phyloP scores from a whole-genome alignment of 257 asterid genomes.

The Perilla frutescens region DNA sequence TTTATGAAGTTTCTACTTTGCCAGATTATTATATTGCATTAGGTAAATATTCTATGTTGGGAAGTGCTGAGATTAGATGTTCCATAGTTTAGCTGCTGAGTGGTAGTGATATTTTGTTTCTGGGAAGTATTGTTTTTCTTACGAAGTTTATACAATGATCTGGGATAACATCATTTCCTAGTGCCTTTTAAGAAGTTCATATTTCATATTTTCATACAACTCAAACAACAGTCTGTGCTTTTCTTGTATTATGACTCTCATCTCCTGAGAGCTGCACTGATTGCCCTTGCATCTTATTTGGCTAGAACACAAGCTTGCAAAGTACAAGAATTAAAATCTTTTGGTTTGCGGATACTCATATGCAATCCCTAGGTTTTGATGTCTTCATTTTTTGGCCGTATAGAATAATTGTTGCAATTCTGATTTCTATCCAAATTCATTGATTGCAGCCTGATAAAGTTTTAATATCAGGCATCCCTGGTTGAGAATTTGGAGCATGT shows the following conservation, averaged over 20 bases:
- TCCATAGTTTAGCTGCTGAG: not conserved
- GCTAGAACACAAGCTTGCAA: conserved; percentile 4
- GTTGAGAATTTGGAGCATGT: conserved; percentile 30
- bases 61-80: not conserved
- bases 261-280: conserved; percentile 16
- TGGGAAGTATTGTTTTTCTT: not conserved
- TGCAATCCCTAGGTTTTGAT: not conserved
- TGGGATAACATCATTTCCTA: conserved; percentile 11
- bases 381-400: not conserved
- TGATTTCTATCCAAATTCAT: conserved; percentile 18
- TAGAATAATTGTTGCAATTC: not conserved
- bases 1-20: conserved; percentile 10
- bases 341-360: not conserved
- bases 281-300: conserved; percentile 16
- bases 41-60: not conserved
- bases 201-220: not conserved
- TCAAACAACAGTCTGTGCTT: conserved; percentile 2
- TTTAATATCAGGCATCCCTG: conserved; percentile 20
- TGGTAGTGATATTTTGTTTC: conserved; percentile 2
- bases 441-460: conserved; percentile 5
- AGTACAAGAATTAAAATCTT: not conserved
- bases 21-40: not conserved
- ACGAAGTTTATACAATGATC: not conserved
- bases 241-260: conserved; percentile 19
- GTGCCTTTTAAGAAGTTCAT: conserved; percentile 9